These are phyloP conservation scores for Aspergillus cavernicola DNA, from an alignment of 495 filamentous ascomycete genomes.

Conservation along the genomic window DNA sequence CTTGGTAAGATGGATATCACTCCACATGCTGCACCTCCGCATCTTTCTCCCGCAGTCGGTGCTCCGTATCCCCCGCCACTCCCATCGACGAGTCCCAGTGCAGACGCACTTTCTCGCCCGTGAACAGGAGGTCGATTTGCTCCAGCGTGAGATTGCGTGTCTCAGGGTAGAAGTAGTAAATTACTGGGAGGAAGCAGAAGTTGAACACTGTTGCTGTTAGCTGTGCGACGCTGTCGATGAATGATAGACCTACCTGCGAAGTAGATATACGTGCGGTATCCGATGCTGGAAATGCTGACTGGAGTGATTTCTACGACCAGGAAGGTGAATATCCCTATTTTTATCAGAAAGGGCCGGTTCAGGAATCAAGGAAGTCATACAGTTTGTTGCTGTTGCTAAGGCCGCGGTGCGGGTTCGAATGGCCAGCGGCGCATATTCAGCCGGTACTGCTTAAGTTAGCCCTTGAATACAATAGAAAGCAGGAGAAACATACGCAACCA, in stretches of 20 bases:
- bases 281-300: constrained; percentile 33
- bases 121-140: constrained; percentile 61
- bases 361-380: constrained; percentile 14
- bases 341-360: neutral
- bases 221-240: neutral
- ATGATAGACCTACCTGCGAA: constrained; percentile 32
- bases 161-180: constrained; percentile 73
- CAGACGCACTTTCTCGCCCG: constrained; percentile 43
- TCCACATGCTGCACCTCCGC: constrained; percentile 27
- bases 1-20: constrained; percentile 4
- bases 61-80: constrained; percentile 23
- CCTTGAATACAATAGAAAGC: neutral
- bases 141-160: constrained; percentile 63
- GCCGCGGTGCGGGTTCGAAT: constrained; percentile 34
- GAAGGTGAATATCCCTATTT: constrained; percentile 36
- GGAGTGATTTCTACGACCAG: constrained; percentile 42
- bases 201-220: constrained; percentile 57
- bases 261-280: constrained; percentile 44
- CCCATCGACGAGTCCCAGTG: constrained; percentile 35
- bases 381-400: constrained; percentile 34
- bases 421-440: constrained; percentile 33
- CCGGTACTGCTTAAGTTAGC: constrained; percentile 21
- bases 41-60: constrained; percentile 24
- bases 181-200: constrained; percentile 64
- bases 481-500: constrained; percentile 29